Conservation (phyloP, 768 basidiomycete genomes). For the Fistulinella prunicolor region DNA sequence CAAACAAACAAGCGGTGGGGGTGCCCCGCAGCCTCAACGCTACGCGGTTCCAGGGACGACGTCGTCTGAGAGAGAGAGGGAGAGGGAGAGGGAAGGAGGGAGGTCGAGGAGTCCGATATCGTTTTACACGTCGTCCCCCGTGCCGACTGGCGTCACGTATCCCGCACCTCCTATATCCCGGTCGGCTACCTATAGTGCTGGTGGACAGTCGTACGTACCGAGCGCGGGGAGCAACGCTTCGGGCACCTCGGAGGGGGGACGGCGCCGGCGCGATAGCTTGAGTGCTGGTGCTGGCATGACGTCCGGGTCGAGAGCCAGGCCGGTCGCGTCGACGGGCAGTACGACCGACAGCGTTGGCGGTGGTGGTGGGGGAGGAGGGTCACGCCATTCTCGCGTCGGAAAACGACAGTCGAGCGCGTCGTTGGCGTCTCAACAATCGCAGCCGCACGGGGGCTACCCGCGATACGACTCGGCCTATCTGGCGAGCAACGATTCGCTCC, state of each 20-base stretch:
- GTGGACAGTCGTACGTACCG: not conserved
- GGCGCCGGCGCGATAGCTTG: constrained; percentile 23
- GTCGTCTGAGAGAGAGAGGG: constrained; percentile 20
- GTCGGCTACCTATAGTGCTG: constrained; percentile 16
- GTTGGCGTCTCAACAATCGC: too few relatives aligned
- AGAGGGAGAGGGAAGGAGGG: constrained; percentile 6
- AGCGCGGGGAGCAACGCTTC: constrained; percentile 20
- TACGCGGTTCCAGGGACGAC: constrained; percentile 9
- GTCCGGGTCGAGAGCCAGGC: constrained; percentile 12
- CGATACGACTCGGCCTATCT: constrained; percentile 26
- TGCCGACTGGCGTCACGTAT: constrained; percentile 25
- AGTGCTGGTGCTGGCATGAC: constrained; percentile 27
- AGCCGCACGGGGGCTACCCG: constrained; percentile 13
- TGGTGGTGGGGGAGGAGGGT: too few relatives aligned
- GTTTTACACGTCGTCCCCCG: constrained; percentile 26
- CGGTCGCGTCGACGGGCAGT: constrained; percentile 13
- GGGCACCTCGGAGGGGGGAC: constrained; percentile 22
- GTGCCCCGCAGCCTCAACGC: constrained; percentile 11
- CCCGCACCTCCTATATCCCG: constrained; percentile 30
- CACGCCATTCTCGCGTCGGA: constrained; percentile 3
- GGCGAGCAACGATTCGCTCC: constrained; percentile 26
- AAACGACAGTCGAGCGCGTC: constrained; percentile 28
- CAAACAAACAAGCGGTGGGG: not conserved
- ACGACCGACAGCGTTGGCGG: constrained; percentile 10
- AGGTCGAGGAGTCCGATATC: constrained; percentile 21